A percentile compares a stretch with the other conserved stretches of the same genome.
phyloP scores from a whole-genome alignment of 768 basidiomycete genomes.

The Tulasnella sp. region DNA sequence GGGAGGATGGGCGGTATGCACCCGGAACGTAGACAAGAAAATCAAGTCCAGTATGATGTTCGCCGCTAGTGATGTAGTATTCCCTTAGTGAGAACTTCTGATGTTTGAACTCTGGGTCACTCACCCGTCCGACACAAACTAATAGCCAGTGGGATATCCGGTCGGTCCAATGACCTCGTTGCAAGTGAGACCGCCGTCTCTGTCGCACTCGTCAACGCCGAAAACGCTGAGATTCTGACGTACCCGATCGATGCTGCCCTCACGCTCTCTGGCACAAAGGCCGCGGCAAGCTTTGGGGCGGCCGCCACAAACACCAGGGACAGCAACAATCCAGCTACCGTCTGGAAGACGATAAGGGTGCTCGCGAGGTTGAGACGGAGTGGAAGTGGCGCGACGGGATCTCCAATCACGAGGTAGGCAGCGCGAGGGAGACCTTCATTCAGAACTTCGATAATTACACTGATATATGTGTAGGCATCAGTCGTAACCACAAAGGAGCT shows the following conservation, averaged over 20 bases:
- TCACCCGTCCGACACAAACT: constrained; percentile 1
- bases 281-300: constrained; percentile 16
- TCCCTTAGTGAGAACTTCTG: too few relatives aligned
- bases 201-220: constrained; percentile 14
- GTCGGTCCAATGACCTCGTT: constrained; percentile 20
- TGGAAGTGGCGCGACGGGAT: constrained; percentile 6
- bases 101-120: neutral
- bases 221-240: constrained; percentile 19
- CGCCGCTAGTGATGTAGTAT: neutral
- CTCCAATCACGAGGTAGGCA: constrained; percentile 17
- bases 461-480: constrained; percentile 20
- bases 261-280: constrained; percentile 20
- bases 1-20: constrained; percentile 3
- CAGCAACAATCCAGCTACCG: constrained; percentile 17
- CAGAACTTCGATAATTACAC: constrained; percentile 19
- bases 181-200: constrained; percentile 13
- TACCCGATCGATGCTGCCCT: constrained; percentile 17
- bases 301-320: constrained; percentile 19
- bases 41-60: constrained; percentile 21
- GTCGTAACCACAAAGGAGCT: constrained; percentile 19
- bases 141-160: constrained; percentile 21
- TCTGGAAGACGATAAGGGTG: constrained; percentile 21
- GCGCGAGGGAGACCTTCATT: constrained; percentile 22
- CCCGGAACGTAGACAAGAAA: constrained; percentile 20
- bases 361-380: constrained; percentile 10